Evolutionary conservation across 495 filamentous ascomycete species (phyloP).

Genomic region (Xylaria longipes): DNA sequence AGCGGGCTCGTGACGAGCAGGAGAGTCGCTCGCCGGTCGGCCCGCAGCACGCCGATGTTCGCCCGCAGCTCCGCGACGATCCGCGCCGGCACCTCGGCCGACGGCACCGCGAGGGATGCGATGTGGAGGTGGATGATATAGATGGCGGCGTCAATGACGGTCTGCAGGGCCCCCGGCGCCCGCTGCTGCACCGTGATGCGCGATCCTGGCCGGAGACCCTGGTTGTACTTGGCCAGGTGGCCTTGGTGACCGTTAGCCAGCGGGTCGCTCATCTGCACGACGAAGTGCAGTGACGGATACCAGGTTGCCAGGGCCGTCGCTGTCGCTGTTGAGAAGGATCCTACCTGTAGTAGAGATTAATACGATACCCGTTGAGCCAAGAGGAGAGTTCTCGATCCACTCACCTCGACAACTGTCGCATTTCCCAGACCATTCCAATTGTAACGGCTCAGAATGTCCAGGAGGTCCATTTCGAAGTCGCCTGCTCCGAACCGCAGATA

Average conservation of each 20-base stretch:
- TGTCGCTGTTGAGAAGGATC: constrained; percentile 33
- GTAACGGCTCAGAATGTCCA: constrained; percentile 37
- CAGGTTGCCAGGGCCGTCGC: constrained; percentile 34
- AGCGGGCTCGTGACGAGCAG: too few relatives aligned
- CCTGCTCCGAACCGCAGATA: constrained; percentile 37
- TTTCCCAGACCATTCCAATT: constrained; percentile 31
- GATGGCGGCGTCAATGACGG: constrained; percentile 39
- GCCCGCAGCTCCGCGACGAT: constrained; percentile 28
- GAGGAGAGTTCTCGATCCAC: constrained; percentile 14
- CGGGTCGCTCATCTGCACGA: constrained; percentile 41
- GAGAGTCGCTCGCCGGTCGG: too few relatives aligned
- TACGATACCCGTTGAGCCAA: not conserved
- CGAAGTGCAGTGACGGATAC: constrained; percentile 42
- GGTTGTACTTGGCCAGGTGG: not conserved
- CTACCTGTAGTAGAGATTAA: constrained; percentile 28
- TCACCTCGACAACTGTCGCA: constrained; percentile 44
- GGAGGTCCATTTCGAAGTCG: constrained; percentile 28
- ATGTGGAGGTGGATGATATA: constrained; percentile 42
- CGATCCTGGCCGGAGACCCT: not conserved
- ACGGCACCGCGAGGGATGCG: constrained; percentile 2
- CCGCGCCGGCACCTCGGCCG: constrained; percentile 19
- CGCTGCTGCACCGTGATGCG: constrained; percentile 37
- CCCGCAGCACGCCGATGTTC: constrained; percentile 28
- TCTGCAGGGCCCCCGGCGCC: constrained; percentile 32
- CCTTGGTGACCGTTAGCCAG: not conserved